These are phyloP conservation scores for Lactifluus pinguis DNA, from an alignment of 768 basidiomycete genomes.

Conservation along the genomic window DNA sequence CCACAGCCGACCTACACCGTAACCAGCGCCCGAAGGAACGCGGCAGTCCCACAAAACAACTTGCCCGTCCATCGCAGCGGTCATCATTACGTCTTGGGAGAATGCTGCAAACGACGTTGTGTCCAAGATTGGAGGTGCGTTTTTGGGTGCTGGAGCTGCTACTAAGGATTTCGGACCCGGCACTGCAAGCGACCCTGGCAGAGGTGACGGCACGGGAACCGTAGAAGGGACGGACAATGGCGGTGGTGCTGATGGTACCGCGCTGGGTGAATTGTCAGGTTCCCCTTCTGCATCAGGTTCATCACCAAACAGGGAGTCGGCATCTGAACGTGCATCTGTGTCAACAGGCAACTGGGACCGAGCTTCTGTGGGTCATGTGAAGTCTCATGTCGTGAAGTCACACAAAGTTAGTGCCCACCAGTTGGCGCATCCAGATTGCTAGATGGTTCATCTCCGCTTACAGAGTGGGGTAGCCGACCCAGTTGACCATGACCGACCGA, in stretches of 20 bases:
- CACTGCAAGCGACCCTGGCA: constrained; percentile 16
- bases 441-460: neutral
- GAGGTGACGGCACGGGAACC: constrained; percentile 9
- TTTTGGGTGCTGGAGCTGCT: constrained; percentile 41
- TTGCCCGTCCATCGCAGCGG: constrained; percentile 86
- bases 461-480: neutral
- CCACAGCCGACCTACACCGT: constrained; percentile 76
- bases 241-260: neutral
- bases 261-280: constrained; percentile 20
- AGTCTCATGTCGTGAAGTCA: neutral
- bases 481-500: constrained; percentile 1
- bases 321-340: constrained; percentile 65
- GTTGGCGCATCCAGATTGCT: neutral
- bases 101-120: constrained; percentile 48
- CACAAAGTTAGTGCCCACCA: neutral
- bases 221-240: constrained; percentile 13
- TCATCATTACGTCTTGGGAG: constrained; percentile 80
- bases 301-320: constrained; percentile 86
- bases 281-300: constrained; percentile 59
- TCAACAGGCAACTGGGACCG: constrained; percentile 20
- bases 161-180: constrained; percentile 55
- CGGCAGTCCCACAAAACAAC: constrained; percentile 88
- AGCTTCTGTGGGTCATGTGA: constrained; percentile 5
- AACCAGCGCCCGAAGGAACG: constrained; percentile 43
- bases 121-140: constrained; percentile 68